A percentile compares a stretch with the other conserved stretches of the same genome.
These are phyloP conservation scores for Myrmaecium sp. DNA, from an alignment of 2,329 filamentous ascomycete species.

Conservation along the genomic window DNA sequence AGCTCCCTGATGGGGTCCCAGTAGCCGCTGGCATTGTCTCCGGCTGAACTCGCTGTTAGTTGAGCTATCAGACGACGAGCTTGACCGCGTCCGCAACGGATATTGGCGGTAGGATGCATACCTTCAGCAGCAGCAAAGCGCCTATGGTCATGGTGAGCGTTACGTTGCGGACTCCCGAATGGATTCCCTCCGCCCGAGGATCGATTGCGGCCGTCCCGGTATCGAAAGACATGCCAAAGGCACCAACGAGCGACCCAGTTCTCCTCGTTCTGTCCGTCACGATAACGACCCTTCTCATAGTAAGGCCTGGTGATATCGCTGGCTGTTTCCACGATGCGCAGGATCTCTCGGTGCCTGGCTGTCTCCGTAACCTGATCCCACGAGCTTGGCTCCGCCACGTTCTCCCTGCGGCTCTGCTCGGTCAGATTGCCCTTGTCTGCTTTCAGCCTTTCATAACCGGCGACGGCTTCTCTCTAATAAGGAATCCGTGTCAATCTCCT, in stretches of 20 bases:
- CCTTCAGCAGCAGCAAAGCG: too few species aligned
- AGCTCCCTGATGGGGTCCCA: too few species aligned
- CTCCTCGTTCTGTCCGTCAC: constrained; percentile 24
- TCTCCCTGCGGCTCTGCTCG: constrained; percentile 16
- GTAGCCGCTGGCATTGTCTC: too few species aligned
- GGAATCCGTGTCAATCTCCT: background rate
- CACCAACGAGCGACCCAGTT: constrained; percentile 37
- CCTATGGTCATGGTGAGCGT: too few species aligned
- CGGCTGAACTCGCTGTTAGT: too few species aligned
- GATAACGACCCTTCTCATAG: constrained; percentile 26
- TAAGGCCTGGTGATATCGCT: constrained; percentile 20
- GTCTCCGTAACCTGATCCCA: constrained; percentile 32
- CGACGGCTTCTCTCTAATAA: constrained; percentile 25
- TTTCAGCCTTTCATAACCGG: constrained; percentile 25
- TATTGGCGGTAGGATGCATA: too few species aligned
- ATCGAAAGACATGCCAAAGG: constrained; percentile 35
- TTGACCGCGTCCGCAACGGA: too few species aligned
- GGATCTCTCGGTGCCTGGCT: constrained; percentile 27
- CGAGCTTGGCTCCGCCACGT: constrained; percentile 22
- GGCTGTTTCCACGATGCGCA: constrained; percentile 24
- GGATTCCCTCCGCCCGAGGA: constrained; percentile 4
- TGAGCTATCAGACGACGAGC: too few species aligned
- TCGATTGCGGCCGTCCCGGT: constrained; percentile 21
- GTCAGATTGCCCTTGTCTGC: constrained; percentile 25
- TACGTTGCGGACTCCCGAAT: constrained; percentile 1